phyloP scores from a whole-genome alignment of 2,329 filamentous ascomycete species.

The Coniochaeta hoffmannii region DNA sequence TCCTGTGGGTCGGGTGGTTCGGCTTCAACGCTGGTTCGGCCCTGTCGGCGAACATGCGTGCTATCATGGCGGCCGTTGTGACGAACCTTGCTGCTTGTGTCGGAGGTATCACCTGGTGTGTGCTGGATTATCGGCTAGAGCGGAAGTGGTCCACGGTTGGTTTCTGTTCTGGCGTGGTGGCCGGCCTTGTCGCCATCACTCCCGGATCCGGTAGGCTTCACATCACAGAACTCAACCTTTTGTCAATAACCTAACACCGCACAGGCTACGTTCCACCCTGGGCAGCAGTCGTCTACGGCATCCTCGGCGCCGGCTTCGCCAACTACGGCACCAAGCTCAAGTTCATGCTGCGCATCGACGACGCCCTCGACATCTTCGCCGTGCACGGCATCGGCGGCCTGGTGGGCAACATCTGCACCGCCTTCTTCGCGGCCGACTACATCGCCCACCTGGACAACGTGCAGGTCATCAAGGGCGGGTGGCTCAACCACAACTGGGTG shows the following conservation, averaged over 20 bases:
- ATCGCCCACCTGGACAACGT: conserved; percentile 73
- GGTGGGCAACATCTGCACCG: conserved; percentile 72
- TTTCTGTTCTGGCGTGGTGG: conserved; percentile 86
- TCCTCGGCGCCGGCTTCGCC: conserved; percentile 68
- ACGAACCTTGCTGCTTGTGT: conserved; percentile 81
- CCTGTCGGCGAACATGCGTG: conserved; percentile 71
- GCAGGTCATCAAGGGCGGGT: conserved; percentile 63
- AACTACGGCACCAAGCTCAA: conserved; percentile 92
- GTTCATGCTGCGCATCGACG: conserved; percentile 72
- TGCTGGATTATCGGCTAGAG: conserved; percentile 83
- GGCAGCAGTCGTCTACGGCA: conserved; percentile 73
- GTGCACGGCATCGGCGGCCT: conserved; percentile 73
- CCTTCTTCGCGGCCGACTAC: conserved; percentile 77
- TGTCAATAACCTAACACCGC: neutral
- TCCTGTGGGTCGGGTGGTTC: conserved; percentile 94
- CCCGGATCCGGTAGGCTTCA: conserved; percentile 61
- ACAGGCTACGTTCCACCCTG: conserved; percentile 69
- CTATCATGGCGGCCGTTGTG: conserved; percentile 78
- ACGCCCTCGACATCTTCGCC: conserved; percentile 83
- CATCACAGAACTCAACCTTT: too few species aligned
- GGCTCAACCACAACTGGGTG: conserved; percentile 76
- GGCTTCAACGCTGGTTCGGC: conserved; percentile 89
- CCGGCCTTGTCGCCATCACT: conserved; percentile 81
- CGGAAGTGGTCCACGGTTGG: conserved; percentile 89
- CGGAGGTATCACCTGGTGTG: conserved; percentile 82